Evolutionary conservation across 2,329 filamentous ascomycete genomes (phyloP).

Genomic region (Colletotrichum brevisporum): DNA sequence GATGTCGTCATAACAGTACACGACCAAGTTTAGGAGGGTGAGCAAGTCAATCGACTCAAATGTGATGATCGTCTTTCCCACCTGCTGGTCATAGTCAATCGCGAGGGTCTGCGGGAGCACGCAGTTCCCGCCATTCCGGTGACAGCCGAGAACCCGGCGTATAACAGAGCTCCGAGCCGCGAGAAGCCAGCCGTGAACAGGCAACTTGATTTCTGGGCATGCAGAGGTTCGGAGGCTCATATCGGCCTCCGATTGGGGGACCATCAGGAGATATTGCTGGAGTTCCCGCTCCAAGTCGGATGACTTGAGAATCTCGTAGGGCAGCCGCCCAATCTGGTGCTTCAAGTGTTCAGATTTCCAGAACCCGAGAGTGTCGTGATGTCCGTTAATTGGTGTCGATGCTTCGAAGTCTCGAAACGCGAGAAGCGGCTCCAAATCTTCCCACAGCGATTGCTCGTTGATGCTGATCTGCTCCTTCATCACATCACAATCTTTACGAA

Average conservation of each 20-base stretch:
- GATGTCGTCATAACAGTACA: conserved; percentile 86
- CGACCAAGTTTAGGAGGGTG: conserved; percentile 82
- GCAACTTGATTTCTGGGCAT: conserved; percentile 78
- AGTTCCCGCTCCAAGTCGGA: conserved; percentile 77
- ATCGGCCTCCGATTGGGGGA: conserved; percentile 58
- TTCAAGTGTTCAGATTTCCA: conserved; percentile 61
- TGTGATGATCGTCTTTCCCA: conserved; percentile 68
- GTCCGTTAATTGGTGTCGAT: conserved; percentile 52
- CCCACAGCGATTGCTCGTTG: conserved; percentile 77
- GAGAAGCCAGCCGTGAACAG: conserved; percentile 86
- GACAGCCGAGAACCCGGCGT: conserved; percentile 71
- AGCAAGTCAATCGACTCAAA: conserved; percentile 82
- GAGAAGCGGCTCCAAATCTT: conserved; percentile 79
- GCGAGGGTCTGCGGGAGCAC: conserved; percentile 72
- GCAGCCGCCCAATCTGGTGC: conserved; percentile 65
- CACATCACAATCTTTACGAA: conserved; percentile 87
- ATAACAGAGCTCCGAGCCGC: conserved; percentile 80
- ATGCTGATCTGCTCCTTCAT: conserved; percentile 80
- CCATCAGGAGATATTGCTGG: conserved; percentile 60
- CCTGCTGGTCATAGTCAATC: conserved; percentile 62
- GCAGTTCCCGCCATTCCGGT: conserved; percentile 67
- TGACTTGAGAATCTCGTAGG: conserved; percentile 70
- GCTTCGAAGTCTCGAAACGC: conserved; percentile 74
- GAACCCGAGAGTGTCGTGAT: conserved; percentile 57
- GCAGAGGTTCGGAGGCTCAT: conserved; percentile 68